Percentiles rank a stretch among this genome's conserved stretches.
phyloP scores from a whole-genome alignment of 768 basidiomycete genomes.

The Dictyophora rubrovolvata region DNA sequence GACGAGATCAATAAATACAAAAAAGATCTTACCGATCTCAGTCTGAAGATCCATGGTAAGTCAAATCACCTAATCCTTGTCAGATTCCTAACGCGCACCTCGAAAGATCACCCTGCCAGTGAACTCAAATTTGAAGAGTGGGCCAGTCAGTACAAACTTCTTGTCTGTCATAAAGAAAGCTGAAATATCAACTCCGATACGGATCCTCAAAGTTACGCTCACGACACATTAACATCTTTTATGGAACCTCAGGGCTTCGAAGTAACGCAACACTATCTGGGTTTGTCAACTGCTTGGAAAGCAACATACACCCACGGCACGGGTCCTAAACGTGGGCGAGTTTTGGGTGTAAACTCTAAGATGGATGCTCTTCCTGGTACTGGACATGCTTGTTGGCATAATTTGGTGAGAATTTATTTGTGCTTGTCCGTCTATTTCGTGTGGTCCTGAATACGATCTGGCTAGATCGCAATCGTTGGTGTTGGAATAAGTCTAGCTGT shows the following conservation, averaged over 20 bases:
- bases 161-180: not conserved
- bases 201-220: constrained; percentile 13
- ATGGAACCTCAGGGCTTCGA: constrained; percentile 17
- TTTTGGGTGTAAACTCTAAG: constrained; percentile 18
- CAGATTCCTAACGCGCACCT: not conserved
- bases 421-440: constrained; percentile 15
- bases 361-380: constrained; percentile 32
- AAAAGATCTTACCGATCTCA: constrained; percentile 15
- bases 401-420: not conserved
- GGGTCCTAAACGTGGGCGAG: constrained; percentile 9
- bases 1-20: constrained; percentile 11
- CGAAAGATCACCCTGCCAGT: constrained; percentile 14
- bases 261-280: constrained; percentile 17
- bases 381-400: constrained; percentile 14
- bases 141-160: constrained; percentile 4
- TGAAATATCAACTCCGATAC: not conserved
- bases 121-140: constrained; percentile 13
- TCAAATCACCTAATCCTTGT: not conserved
- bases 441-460: not conserved
- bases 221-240: constrained; percentile 17
- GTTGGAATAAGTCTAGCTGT: constrained; percentile 15
- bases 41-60: constrained; percentile 18
- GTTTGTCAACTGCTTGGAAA: constrained; percentile 18
- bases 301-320: constrained; percentile 15
- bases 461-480: constrained; percentile 16